A percentile compares a stretch with the other conserved stretches of the same genome.
Evolutionary conservation across 768 basidiomycete genomes (phyloP).

Genomic region (Tricholoma terreum): DNA sequence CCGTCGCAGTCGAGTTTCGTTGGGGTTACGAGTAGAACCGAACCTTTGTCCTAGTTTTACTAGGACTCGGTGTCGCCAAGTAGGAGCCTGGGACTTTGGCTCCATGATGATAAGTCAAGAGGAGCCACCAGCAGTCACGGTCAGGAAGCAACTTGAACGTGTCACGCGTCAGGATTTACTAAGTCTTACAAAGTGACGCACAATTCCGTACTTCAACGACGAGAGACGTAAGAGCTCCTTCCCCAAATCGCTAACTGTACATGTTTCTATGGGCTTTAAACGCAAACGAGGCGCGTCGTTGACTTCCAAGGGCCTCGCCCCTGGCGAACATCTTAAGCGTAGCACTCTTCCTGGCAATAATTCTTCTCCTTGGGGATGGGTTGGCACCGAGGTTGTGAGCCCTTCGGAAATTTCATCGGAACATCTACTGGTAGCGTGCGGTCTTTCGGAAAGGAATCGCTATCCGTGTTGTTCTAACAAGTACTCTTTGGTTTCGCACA

Average conservation of each 20-base stretch:
- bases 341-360: slow-evolving; percentile 44
- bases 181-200: too few species aligned
- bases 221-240: background rate
- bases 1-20: slow-evolving; percentile 43
- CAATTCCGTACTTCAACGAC: background rate
- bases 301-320: slow-evolving; percentile 47
- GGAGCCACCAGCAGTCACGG: background rate
- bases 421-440: slow-evolving; percentile 66
- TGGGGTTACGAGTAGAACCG: slow-evolving; percentile 20
- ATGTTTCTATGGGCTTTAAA: slow-evolving; percentile 48
- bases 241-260: slow-evolving; percentile 6
- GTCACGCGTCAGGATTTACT: background rate
- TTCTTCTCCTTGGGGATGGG: slow-evolving; percentile 76
- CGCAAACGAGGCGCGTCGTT: slow-evolving; percentile 54
- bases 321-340: slow-evolving; percentile 64
- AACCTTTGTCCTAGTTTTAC: slow-evolving; percentile 23
- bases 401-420: slow-evolving; percentile 60
- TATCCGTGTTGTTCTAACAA: slow-evolving; percentile 59
- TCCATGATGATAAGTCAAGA: background rate
- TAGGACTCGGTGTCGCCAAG: slow-evolving; percentile 9
- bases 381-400: slow-evolving; percentile 59
- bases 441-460: slow-evolving; percentile 51
- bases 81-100: background rate
- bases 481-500: slow-evolving; percentile 31
- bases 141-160: background rate